phyloP scores from a whole-genome alignment of 495 filamentous ascomycete genomes.

The Aspergillus leporis region DNA sequence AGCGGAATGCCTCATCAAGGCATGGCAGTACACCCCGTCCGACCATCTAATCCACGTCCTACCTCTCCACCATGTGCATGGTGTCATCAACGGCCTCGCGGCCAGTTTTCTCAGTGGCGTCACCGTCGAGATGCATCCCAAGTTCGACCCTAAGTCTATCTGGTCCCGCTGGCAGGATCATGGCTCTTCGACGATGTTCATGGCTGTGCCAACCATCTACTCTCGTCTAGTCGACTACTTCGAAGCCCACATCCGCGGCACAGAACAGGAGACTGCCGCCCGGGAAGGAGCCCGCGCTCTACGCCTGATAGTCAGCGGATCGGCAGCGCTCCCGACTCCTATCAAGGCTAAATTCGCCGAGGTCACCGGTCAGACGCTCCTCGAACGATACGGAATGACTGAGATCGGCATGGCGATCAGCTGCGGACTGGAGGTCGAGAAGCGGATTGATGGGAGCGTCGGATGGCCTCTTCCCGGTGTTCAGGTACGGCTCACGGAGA shows the following conservation, averaged over 20 bases:
- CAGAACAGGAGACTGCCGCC: conserved; percentile 34
- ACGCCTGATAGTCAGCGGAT: conserved; percentile 43
- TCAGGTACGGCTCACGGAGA: conserved; percentile 41
- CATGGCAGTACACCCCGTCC: conserved; percentile 35
- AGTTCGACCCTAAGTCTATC: conserved; percentile 46
- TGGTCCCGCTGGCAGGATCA: conserved; percentile 43
- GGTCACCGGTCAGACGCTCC: conserved; percentile 41
- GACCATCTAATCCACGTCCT: conserved; percentile 49
- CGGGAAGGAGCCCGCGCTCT: conserved; percentile 35
- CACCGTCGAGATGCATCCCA: conserved; percentile 46
- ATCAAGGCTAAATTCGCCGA: conserved; percentile 45
- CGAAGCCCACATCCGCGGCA: conserved; percentile 40
- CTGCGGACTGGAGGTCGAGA: conserved; percentile 37
- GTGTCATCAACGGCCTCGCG: conserved; percentile 44
- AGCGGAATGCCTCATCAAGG: conserved; percentile 38
- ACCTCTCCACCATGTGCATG: conserved; percentile 47
- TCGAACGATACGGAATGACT: conserved; percentile 51
- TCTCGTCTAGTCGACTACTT: conserved; percentile 49
- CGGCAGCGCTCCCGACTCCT: conserved; percentile 44
- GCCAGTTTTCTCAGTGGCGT: conserved; percentile 41
- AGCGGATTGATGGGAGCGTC: conserved; percentile 46
- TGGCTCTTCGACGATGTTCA: conserved; percentile 44
- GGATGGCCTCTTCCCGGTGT: conserved; percentile 49
- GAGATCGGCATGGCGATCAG: conserved; percentile 51
- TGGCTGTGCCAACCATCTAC: conserved; percentile 51